Evolutionary conservation across 805 yeast species (phyloP).

Genomic region (Komagataella kurtzmanii): DNA sequence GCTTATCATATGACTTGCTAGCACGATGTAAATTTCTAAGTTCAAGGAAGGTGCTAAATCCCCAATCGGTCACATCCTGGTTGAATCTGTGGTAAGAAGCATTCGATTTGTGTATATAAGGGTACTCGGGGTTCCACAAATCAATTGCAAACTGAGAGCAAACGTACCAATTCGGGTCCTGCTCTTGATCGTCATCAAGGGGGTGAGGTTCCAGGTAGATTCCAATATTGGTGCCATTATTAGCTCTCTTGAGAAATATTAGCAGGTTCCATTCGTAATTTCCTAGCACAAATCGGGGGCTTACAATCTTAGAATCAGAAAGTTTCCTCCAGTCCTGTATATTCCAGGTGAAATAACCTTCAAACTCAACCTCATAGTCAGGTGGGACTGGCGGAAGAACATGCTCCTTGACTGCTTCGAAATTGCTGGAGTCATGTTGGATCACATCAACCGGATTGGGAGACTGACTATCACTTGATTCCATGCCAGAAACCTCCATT

Average conservation of each 20-base stretch:
- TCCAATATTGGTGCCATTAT: conserved; percentile 45
- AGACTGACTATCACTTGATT: not conserved
- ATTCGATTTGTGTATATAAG: conserved; percentile 42
- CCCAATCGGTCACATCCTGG: conserved; percentile 84
- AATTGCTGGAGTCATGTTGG: not conserved
- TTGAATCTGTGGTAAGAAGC: conserved; percentile 71
- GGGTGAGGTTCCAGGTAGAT: conserved; percentile 72
- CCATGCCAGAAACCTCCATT: not conserved
- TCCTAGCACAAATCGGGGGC: conserved; percentile 42
- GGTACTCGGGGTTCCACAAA: conserved; percentile 69
- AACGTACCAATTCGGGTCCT: conserved; percentile 46
- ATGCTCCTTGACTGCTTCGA: conserved; percentile 1
- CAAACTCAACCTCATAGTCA: conserved; percentile 17
- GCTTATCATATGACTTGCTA: conserved; percentile 20
- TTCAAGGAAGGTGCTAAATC: conserved; percentile 70
- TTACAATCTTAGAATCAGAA: conserved; percentile 17
- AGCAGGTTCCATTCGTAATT: conserved; percentile 56
- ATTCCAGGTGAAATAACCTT: conserved; percentile 24
- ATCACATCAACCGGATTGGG: not conserved
- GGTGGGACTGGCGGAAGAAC: conserved; percentile 14
- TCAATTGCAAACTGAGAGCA: conserved; percentile 86
- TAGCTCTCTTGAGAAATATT: conserved; percentile 62
- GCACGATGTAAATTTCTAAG: conserved; percentile 25
- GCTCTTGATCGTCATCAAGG: conserved; percentile 10
- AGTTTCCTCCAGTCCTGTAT: conserved; percentile 16